These are phyloP conservation scores for Lactarius sanguifluus DNA, from an alignment of 768 basidiomycete genomes.

Conservation along the genomic window DNA sequence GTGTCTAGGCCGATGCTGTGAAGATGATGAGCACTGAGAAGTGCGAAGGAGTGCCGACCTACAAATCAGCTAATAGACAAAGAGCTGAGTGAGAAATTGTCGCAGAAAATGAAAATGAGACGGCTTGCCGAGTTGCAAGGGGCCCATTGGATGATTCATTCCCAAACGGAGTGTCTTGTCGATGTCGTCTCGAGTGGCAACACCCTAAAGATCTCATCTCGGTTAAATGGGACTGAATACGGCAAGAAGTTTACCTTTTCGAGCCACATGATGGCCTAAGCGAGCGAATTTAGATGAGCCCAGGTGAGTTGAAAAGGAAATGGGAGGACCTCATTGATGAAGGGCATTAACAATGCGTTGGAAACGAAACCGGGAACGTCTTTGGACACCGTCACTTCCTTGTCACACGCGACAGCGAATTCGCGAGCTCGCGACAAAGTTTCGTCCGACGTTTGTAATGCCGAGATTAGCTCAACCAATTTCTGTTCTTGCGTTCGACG, in stretches of 20 bases:
- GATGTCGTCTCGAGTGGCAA: conserved; percentile 92
- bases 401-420: conserved; percentile 88
- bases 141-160: conserved; percentile 96
- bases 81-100: not conserved
- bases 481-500: conserved; percentile 43
- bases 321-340: conserved; percentile 79
- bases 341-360: conserved; percentile 94
- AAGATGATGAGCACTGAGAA: not conserved
- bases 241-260: conserved; percentile 60
- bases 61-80: conserved; percentile 39
- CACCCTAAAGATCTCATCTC: conserved; percentile 42
- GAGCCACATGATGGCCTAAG: conserved; percentile 87
- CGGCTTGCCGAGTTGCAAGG: conserved; percentile 71
- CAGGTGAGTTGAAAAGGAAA: not conserved
- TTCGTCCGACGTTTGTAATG: conserved; percentile 80
- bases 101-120: not conserved
- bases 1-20: conserved; percentile 94
- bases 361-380: conserved; percentile 97
- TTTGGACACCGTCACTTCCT: conserved; percentile 88
- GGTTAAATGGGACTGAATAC: not conserved
- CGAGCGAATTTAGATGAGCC: not conserved
- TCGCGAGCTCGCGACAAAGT: conserved; percentile 73
- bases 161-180: conserved; percentile 92
- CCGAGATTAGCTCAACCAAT: conserved; percentile 94
- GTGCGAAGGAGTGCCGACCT: conserved; percentile 24